phyloP scores from a whole-genome alignment of 1,139 yeast species.

The Yamadazyma taylorii region DNA sequence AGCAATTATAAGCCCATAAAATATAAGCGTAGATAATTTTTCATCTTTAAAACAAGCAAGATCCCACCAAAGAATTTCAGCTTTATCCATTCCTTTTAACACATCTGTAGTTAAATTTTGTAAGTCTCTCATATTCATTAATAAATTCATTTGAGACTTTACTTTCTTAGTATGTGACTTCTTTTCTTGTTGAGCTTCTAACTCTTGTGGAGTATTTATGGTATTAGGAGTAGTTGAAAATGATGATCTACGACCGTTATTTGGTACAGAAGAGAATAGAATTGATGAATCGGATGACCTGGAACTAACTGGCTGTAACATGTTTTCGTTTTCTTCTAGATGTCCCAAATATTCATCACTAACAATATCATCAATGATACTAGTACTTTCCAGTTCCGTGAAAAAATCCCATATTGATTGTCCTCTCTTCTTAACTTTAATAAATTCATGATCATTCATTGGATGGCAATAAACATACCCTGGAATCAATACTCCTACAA shows the following conservation, averaged over 20 bases:
- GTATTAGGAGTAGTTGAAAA: slow-evolving; percentile 4
- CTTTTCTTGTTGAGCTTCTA: slow-evolving; percentile 16
- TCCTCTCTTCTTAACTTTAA: slow-evolving; percentile 19
- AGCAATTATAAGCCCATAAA: slow-evolving; percentile 37
- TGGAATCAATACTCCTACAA: slow-evolving; percentile 65
- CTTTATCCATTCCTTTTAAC: slow-evolving; percentile 48
- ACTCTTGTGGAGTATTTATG: slow-evolving; percentile 14
- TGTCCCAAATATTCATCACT: slow-evolving; percentile 21
- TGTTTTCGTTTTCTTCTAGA: slow-evolving; percentile 14
- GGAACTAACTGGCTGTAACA: slow-evolving; percentile 19
- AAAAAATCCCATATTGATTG: slow-evolving; percentile 39
- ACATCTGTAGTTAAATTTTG: slow-evolving; percentile 63
- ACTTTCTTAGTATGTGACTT: slow-evolving; percentile 24
- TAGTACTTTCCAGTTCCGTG: slow-evolving; percentile 41
- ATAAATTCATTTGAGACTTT: slow-evolving; percentile 42
- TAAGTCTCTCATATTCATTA: slow-evolving; percentile 59
- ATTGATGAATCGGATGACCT: slow-evolving; percentile 23
- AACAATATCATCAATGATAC: slow-evolving; percentile 39
- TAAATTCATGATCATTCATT: slow-evolving; percentile 41
- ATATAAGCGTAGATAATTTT: slow-evolving; percentile 57
- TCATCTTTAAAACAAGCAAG: slow-evolving; percentile 77
- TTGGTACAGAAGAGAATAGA: slow-evolving; percentile 7
- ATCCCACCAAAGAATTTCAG: slow-evolving; percentile 59
- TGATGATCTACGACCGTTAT: too few species aligned
- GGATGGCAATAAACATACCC: slow-evolving; percentile 76